Conservation (phyloP, 129 eudicot genomes). For the Tanacetum coccineum region DNA sequence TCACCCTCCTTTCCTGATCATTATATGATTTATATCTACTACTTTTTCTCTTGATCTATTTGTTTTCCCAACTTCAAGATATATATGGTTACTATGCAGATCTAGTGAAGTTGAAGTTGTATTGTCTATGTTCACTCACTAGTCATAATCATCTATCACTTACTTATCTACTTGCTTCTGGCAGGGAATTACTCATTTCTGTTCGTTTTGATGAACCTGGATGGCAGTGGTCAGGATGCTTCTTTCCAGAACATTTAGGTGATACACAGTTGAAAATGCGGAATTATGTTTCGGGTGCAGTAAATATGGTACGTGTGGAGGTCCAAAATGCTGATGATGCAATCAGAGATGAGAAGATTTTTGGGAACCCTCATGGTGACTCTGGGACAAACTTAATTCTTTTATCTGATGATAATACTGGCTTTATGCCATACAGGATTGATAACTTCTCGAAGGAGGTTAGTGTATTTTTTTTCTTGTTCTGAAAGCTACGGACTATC, state of each 20-base stretch:
- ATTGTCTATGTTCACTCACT: neutral
- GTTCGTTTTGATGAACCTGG: slow-evolving; percentile 89
- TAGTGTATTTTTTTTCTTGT: slow-evolving; percentile 12
- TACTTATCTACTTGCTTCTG: slow-evolving; percentile 6
- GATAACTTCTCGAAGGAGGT: slow-evolving; percentile 99
- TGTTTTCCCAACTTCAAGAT: neutral
- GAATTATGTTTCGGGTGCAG: slow-evolving; percentile 66
- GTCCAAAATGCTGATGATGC: slow-evolving; percentile 91
- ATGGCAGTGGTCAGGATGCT: slow-evolving; percentile 99
- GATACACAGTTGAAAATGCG: slow-evolving; percentile 89
- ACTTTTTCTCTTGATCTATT: neutral
- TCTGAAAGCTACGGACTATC: too few species aligned
- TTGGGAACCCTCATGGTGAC: slow-evolving; percentile 68
- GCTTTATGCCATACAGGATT: slow-evolving; percentile 93
- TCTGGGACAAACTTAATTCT: slow-evolving; percentile 88
- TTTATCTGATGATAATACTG: slow-evolving; percentile 89
- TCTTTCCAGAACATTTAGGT: slow-evolving; percentile 87
- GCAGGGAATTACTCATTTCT: slow-evolving; percentile 82
- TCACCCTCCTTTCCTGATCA: slow-evolving; percentile 9
- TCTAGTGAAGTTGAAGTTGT: slow-evolving; percentile 3
- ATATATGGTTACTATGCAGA: neutral
- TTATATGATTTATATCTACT: neutral
- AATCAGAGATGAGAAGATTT: slow-evolving; percentile 64
- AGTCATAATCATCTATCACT: neutral
- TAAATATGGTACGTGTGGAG: slow-evolving; percentile 85